Percentiles rank a stretch among this genome's conserved stretches.
Conservation (phyloP, 371 early-diverging fungal species). For the Circinella minor region DNA sequence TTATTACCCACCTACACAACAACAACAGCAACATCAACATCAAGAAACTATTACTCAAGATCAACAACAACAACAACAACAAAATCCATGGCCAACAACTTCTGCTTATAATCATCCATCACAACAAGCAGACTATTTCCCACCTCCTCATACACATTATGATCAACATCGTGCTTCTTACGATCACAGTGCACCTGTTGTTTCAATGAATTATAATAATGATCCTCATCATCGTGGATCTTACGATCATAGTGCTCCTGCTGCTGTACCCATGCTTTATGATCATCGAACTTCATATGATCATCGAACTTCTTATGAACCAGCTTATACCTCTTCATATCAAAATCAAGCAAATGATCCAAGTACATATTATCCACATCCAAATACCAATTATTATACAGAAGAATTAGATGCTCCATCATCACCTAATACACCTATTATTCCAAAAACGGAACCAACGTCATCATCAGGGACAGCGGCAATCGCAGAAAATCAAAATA, state of each 20-base stretch:
- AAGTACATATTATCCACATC: constrained; percentile 9
- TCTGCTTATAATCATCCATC: background rate
- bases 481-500: too few species aligned
- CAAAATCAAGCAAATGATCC: background rate
- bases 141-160: background rate
- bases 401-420: constrained; percentile 22
- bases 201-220: too few species aligned
- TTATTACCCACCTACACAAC: background rate
- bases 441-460: constrained; percentile 9
- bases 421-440: constrained; percentile 23
- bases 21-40: background rate
- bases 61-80: background rate
- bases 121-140: background rate
- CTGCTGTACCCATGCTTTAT: background rate
- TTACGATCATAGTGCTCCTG: background rate
- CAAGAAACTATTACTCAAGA: background rate
- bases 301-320: background rate
- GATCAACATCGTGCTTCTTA: background rate
- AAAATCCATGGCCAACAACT: background rate
- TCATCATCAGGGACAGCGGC: too few species aligned
- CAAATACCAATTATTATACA: constrained; percentile 17
- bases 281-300: background rate
- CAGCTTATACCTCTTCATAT: background rate
- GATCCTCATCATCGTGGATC: background rate
- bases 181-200: background rate